Evolutionary conservation across 495 filamentous ascomycete genomes (phyloP).

Genomic region (Tuber borchii): DNA sequence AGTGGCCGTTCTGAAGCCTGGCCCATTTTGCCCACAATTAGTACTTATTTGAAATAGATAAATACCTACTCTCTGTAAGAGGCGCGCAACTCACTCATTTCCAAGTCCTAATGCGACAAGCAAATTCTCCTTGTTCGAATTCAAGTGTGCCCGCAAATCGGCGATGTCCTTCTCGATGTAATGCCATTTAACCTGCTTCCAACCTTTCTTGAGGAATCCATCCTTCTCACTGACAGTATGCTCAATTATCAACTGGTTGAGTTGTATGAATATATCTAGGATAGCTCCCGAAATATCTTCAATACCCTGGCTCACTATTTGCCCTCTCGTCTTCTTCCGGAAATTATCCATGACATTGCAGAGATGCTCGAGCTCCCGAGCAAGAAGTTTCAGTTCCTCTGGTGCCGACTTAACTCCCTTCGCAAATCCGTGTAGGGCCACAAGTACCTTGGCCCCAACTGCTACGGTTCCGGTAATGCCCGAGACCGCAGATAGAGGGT

Average conservation of each 20-base stretch:
- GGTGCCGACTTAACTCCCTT: not conserved
- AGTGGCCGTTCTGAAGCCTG: not conserved
- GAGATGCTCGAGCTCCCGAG: not conserved
- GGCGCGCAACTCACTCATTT: not conserved
- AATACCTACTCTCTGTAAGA: not conserved
- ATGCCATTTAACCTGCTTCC: not conserved
- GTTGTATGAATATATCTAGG: not conserved
- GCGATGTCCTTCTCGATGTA: not conserved
- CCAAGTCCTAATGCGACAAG: not conserved
- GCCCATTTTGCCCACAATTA: not conserved
- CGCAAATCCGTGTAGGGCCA: not conserved
- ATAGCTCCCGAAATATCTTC: not conserved
- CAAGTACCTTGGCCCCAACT: not conserved
- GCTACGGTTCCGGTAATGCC: not conserved
- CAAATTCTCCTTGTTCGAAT: not conserved
- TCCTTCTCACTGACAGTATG: not conserved
- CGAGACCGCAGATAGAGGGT: not conserved
- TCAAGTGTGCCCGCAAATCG: not conserved
- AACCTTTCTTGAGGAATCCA: not conserved
- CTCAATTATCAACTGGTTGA: not conserved
- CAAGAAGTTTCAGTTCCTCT: not conserved
- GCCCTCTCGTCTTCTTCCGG: not conserved
- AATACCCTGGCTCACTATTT: not conserved
- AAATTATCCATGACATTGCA: not conserved
- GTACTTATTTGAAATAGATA: not conserved